Evolutionary conservation across 441 rosid genomes (phyloP), one percentile per base, ranked within the genome.

Genomic region (Flueggea neowawraea): DNA sequence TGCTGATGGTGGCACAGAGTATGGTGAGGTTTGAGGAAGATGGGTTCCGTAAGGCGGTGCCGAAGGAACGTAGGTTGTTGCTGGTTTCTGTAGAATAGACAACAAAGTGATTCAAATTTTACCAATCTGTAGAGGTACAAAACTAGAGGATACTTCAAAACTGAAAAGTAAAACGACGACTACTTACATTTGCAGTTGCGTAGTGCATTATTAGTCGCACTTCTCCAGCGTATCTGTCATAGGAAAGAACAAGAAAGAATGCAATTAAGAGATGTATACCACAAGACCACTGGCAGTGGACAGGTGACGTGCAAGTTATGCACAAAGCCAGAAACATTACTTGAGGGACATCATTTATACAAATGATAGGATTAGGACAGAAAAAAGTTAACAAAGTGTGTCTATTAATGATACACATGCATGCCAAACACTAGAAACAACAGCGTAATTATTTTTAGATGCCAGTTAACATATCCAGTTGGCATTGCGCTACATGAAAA

Each of bases 141-240:
- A 55, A 12, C 41, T 47, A 57, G 16, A 62, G 6, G 44, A 17
- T 10, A 10, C n/a, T 41, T 41, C 55, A 47, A 6, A 57, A 48
- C 47, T 47, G 52, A 41, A 5, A 56, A 44, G 60, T 6, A 52
- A 7, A 44, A 16, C 16, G 55, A 33, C n/a, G 22, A 44, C 13
- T 54, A 33, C 78, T 81, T 78, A 85, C 97, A 4, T 62, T 83
- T 60, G 90, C 87, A 50, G 75, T 84, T 52, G 75, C 63, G 31
- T 78, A 89, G 65, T 84, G 95, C 69, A 89, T 8, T 17, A 85
- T 84, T 68, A 89, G 69, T 44, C 82, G 77, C 58, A 84, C 80
- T 74, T 84, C 94, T 62, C 97, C 97, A 1, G 91, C 94, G 51
- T 57, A 67, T 77, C 97, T 91, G 80, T 53, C 73, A 68, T 16